phyloP scores from a whole-genome alignment of 2,329 filamentous ascomycete species.

The Coniochaeta sp. region DNA sequence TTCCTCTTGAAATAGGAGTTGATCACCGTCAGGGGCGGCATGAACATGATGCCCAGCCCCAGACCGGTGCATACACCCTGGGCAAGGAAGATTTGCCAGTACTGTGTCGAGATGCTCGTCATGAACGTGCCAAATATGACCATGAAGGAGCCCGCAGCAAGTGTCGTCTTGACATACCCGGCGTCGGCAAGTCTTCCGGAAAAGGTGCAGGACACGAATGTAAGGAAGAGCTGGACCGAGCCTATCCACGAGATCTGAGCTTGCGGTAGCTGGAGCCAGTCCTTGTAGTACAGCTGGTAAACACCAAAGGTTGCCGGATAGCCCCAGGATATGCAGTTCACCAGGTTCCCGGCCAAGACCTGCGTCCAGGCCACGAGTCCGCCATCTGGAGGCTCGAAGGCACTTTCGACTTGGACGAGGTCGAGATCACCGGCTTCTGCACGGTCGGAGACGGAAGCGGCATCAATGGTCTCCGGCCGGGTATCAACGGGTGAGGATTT shows the following conservation, averaged over 20 bases:
- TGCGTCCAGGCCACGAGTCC: constrained; percentile 42
- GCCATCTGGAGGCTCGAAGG: constrained; percentile 29
- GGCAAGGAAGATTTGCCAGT: constrained; percentile 46
- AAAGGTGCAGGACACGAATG: constrained; percentile 38
- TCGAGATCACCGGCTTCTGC: neutral
- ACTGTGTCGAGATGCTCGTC: constrained; percentile 33
- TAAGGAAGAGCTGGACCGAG: constrained; percentile 41
- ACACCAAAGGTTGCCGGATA: constrained; percentile 40
- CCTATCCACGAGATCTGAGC: constrained; percentile 40
- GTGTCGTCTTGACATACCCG: constrained; percentile 34
- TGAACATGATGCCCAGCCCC: constrained; percentile 47
- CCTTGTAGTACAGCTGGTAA: constrained; percentile 36
- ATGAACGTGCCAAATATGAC: constrained; percentile 39
- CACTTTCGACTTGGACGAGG: neutral
- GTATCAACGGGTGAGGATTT: neutral
- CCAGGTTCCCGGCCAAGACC: constrained; percentile 36
- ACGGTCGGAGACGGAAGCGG: neutral
- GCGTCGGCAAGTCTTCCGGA: constrained; percentile 43
- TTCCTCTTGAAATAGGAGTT: constrained; percentile 51
- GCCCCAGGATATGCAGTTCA: constrained; percentile 44
- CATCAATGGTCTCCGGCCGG: neutral
- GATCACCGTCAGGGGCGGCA: constrained; percentile 42
- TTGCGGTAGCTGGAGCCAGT: constrained; percentile 22
- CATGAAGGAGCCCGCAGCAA: constrained; percentile 30
- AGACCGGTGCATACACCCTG: constrained; percentile 48